These are phyloP conservation scores for Stevia rebaudiana DNA, from an alignment of 140 eudicot species.

Conservation along the genomic window DNA sequence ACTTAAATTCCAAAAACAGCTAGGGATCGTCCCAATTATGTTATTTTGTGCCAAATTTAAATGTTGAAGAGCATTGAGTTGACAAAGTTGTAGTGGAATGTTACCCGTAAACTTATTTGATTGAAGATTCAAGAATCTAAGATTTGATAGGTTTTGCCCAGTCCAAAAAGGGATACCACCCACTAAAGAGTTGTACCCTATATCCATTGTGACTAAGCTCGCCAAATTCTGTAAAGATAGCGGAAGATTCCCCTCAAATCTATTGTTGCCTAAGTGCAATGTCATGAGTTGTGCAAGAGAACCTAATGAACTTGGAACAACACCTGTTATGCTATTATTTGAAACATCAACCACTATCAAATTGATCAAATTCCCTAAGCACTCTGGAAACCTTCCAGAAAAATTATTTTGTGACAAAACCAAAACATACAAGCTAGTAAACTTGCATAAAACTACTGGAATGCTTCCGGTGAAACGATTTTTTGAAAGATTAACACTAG, in stretches of 20 bases:
- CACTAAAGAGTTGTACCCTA: background rate
- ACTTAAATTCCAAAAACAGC: constrained; percentile 4
- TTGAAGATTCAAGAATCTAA: background rate
- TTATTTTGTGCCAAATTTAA: constrained; percentile 1
- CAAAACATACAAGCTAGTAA: background rate
- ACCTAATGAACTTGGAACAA: constrained; percentile 7
- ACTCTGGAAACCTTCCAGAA: constrained; percentile 7
- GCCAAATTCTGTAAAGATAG: background rate
- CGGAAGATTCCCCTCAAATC: background rate
- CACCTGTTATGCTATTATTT: background rate
- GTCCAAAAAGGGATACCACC: constrained; percentile 6
- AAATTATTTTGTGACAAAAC: constrained; percentile 17
- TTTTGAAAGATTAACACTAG: background rate
- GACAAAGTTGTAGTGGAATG: constrained; percentile 14
- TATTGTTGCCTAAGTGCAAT: constrained; percentile 9
- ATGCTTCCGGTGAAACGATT: constrained; percentile 8
- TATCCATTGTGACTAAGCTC: background rate
- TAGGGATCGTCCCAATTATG: constrained; percentile 11
- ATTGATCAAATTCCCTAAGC: constrained; percentile 2
- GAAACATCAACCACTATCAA: background rate
- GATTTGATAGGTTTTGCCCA: background rate
- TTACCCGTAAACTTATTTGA: background rate
- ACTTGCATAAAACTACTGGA: constrained; percentile 3
- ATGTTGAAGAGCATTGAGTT: background rate
- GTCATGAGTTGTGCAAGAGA: background rate